Evolutionary conservation across 2,329 filamentous ascomycete species (phyloP).

Genomic region (Apiospora malaysiana): DNA sequence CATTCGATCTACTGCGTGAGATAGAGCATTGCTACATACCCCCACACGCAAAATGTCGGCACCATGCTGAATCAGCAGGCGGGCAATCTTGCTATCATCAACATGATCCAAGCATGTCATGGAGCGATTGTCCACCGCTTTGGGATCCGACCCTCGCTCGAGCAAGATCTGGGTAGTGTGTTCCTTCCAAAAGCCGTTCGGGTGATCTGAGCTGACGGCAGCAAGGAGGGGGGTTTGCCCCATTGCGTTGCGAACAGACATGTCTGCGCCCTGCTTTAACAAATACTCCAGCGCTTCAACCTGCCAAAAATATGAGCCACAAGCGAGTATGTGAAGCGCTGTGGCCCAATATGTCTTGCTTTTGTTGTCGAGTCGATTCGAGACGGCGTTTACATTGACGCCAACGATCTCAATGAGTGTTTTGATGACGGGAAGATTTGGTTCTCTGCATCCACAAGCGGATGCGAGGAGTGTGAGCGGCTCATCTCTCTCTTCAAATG

Average conservation of each 20-base stretch:
- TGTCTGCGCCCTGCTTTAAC: neutral
- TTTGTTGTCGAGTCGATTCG: neutral
- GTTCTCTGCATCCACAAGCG: neutral
- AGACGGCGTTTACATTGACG: conserved; percentile 2
- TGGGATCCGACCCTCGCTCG: neutral
- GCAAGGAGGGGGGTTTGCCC: neutral
- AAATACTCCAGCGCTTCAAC: conserved; percentile 15
- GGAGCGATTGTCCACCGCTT: neutral
- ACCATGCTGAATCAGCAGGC: neutral
- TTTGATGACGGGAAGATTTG: neutral
- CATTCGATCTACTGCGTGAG: neutral
- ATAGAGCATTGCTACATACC: neutral
- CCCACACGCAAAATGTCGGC: neutral
- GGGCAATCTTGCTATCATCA: neutral
- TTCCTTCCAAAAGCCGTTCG: neutral
- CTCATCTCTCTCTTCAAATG: too few species aligned
- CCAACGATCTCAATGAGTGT: neutral
- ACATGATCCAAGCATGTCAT: neutral
- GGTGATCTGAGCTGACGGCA: neutral
- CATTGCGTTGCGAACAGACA: neutral
- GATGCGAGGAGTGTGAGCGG: neutral
- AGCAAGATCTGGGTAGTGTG: neutral
- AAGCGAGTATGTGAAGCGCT: neutral
- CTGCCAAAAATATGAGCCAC: neutral
- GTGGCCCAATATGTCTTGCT: neutral